Base-by-base conservation (phyloP, 2,329 filamentous ascomycete genomes). In the Hirsutella minnesotensis region DNA sequence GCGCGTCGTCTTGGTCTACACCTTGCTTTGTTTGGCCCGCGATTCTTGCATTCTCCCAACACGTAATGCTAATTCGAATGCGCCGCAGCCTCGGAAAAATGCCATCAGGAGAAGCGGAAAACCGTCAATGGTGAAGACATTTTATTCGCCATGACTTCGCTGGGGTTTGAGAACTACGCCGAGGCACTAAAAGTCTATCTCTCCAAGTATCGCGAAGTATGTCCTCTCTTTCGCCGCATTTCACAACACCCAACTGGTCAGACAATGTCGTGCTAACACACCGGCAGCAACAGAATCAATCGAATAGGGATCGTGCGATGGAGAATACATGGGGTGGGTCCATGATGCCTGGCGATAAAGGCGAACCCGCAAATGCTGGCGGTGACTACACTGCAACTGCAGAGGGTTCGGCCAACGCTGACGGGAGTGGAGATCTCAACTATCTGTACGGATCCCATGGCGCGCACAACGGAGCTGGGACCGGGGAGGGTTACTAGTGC, bases 41-140 rank as follows among this genome's bases (percentile, higher is more conserved):
- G 4, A 9, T 30, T 30, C 3, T 30, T 35, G 15, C 1, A 10
- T 13, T 35, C 3, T 35, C 16, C 9, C 15, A 16, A n/a, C n/a
- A n/a, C n/a, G n/a, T n/a, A n/a, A 15, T 36, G 16, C 40, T 41
- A 31, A 41, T 10, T 10, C 22, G 13, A 16, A 9, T n/a, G 40
- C 27, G 16, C 31, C 16, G 61, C 60, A 96, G 92, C 92, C 22
- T 96, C 92, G 49, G 92, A 98, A 66, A 98, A 98, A 66, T 98
- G 92, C 60, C 92, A 98, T 62, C 92, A 96, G 64, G 92, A 98
- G 66, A 98, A 98, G 73, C 81, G 92, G 56, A 98, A 98, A 72
- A 98, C 92, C 0, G 92, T 98, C 52, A 98, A 98, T 58, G 92
- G 92, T 53, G 92, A 98, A 65, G 92, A 98, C 57, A 98, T 98